These are phyloP conservation scores for Leccinum obscurum DNA, from an alignment of 768 basidiomycete species.

Conservation along the genomic window DNA sequence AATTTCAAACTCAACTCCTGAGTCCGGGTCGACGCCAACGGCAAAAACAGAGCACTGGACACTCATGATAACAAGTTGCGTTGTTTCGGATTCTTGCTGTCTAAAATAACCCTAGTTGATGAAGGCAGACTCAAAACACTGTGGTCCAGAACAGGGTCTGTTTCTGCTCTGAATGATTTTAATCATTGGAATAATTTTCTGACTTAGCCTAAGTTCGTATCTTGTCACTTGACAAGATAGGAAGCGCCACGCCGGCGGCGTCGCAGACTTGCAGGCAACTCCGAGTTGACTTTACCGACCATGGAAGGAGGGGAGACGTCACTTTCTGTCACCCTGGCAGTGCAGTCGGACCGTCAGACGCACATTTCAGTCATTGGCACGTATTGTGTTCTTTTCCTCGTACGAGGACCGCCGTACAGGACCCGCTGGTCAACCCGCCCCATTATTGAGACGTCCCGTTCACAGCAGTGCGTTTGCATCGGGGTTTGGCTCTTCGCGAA, in stretches of 20 bases:
- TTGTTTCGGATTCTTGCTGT: too few relatives aligned
- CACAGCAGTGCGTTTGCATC: not conserved
- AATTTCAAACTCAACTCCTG: not conserved
- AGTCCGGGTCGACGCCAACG: not conserved
- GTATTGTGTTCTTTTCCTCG: not conserved
- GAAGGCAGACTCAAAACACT: not conserved
- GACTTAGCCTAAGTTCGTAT: not conserved
- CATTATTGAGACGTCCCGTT: not conserved
- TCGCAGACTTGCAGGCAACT: not conserved
- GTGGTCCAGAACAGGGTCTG: not conserved
- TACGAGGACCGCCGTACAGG: not conserved
- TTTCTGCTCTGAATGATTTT: not conserved
- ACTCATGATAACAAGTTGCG: not conserved
- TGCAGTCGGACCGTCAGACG: not conserved
- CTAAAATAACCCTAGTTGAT: too few relatives aligned
- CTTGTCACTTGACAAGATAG: too few relatives aligned
- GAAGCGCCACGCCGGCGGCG: too few relatives aligned
- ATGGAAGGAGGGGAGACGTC: too few relatives aligned
- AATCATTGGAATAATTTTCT: not conserved
- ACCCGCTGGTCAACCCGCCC: not conserved
- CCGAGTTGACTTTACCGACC: not conserved
- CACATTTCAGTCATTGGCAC: not conserved
- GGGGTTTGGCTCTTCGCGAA: not conserved
- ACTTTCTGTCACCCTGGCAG: too few relatives aligned
- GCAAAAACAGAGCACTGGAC: not conserved